Evolutionary conservation across 2,329 filamentous ascomycete genomes (phyloP).

Genomic region (Dothistroma pini): DNA sequence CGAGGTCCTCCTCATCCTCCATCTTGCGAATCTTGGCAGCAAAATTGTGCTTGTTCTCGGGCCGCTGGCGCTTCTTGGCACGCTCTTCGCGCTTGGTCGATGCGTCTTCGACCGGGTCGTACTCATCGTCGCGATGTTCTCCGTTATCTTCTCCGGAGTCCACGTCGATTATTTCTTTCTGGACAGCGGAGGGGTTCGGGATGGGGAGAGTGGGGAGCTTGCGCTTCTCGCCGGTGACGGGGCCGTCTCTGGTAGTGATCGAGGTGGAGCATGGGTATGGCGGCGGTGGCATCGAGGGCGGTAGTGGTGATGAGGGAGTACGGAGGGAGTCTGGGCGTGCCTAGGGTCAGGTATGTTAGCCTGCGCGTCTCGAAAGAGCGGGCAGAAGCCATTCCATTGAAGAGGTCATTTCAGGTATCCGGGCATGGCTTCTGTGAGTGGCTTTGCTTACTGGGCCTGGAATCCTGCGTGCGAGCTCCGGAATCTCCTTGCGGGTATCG

Average conservation of each 20-base stretch:
- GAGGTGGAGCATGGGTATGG: neutral
- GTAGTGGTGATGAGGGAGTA: neutral
- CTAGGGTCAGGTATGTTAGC: neutral
- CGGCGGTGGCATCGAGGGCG: neutral
- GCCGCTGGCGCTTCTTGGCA: constrained; percentile 3
- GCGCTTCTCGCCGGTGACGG: neutral
- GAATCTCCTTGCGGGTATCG: neutral
- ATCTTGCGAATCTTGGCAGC: neutral
- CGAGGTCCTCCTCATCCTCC: constrained; percentile 1
- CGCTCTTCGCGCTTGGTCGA: constrained; percentile 3
- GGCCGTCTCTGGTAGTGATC: neutral
- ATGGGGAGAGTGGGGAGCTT: neutral
- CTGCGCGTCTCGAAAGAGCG: too few relatives aligned
- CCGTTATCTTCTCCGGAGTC: constrained; percentile 2
- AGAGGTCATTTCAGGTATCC: too few relatives aligned
- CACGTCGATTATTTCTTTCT: neutral
- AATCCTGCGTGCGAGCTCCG: neutral
- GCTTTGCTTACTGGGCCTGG: neutral
- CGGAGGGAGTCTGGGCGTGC: neutral
- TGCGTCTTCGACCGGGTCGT: constrained; percentile 1
- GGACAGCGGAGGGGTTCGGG: neutral
- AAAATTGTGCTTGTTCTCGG: neutral
- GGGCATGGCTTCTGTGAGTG: too few relatives aligned
- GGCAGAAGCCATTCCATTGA: too few relatives aligned
- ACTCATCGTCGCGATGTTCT: neutral